These are phyloP conservation scores for Moricandia arvensis DNA, from an alignment of 345 rosid genomes.

Conservation along the genomic window DNA sequence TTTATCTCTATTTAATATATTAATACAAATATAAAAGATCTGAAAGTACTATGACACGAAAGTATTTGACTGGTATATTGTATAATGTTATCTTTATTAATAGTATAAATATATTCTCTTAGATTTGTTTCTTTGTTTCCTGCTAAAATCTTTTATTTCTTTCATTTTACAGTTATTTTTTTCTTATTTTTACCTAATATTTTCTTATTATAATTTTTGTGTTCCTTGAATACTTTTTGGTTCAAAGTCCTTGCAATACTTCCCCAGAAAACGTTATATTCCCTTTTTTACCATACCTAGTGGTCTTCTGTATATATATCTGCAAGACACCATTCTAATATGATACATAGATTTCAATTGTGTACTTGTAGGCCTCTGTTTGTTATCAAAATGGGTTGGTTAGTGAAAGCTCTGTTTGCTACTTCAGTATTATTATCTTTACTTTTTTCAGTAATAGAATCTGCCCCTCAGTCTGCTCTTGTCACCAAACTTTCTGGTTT, in stretches of 20 bases:
- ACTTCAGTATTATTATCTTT: conserved; percentile 24
- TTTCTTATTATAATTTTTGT: not conserved
- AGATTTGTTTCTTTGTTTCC: not conserved
- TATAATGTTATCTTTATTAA: not conserved
- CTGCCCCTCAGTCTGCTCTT: conserved; percentile 60
- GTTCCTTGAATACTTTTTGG: no score
- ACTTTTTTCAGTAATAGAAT: conserved; percentile 24
- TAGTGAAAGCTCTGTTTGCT: conserved; percentile 7
- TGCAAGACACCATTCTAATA: not conserved
- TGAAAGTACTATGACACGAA: not conserved
- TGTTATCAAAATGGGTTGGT: conserved; percentile 15
- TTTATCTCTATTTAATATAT: not conserved
- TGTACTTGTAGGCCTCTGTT: not conserved
- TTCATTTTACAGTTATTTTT: not conserved
- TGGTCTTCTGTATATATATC: not conserved
- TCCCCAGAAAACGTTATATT: no score
- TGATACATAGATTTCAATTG: not conserved
- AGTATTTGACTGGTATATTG: not conserved
- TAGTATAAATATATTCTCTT: not conserved
- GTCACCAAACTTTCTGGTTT: conserved; percentile 70
- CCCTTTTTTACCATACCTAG: not conserved
- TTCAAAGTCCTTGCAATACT: no score
- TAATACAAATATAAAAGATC: not conserved
- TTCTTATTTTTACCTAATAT: not conserved
- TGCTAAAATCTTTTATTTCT: not conserved